Evolutionary conservation across 768 basidiomycete genomes (phyloP), one percentile per base, ranked within the genome.

Genomic region (Leccinum variicolor): DNA sequence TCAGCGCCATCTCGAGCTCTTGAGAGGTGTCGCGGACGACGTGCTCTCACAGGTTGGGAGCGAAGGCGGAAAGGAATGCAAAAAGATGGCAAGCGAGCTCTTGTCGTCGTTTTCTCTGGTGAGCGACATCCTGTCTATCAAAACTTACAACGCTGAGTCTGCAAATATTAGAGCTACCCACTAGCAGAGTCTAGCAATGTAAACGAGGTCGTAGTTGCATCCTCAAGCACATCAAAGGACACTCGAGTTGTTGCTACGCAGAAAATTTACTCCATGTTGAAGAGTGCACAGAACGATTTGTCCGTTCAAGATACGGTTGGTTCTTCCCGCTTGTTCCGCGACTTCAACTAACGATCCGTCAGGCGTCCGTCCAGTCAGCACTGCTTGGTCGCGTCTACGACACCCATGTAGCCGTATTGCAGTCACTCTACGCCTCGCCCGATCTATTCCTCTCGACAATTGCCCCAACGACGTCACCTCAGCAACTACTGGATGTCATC

Each of bases 311-410:
- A 87, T 26, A 51, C 76, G 64, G 69, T 69, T 50, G 6, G 65
- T 11, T 2, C 29, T 36, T 56, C 28, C 28, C 28, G 0, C n/a
- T 36, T 48, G 5, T 13, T 10, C 15, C n/a, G 36, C 31, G 47
- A 17, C 25, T 36, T 51, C 45, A 10, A 47, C 34, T 63, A 54
- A 69, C 25, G 6, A 9, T 52, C 13, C 51, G 34, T 3, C 43
- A 87, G 87, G 75, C 79, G 56, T 79, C 86, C 3, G 72, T 88
- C 19, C 77, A 76, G n/a, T 78, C 82, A 2, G 85, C 88, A 0
- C 73, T 98, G 5, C 68, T 87, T 29, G 81, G 85, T 14, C 84
- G 91, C 2, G 73, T 92, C 4, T 80, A 85, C 51, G 94, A 96
- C 63, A 77, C 79, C 7, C 79, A 84, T 28, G 58, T 74, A 2